phyloP scores from a whole-genome alignment of 2,329 filamentous ascomycete genomes.

The Diaporthe citri region DNA sequence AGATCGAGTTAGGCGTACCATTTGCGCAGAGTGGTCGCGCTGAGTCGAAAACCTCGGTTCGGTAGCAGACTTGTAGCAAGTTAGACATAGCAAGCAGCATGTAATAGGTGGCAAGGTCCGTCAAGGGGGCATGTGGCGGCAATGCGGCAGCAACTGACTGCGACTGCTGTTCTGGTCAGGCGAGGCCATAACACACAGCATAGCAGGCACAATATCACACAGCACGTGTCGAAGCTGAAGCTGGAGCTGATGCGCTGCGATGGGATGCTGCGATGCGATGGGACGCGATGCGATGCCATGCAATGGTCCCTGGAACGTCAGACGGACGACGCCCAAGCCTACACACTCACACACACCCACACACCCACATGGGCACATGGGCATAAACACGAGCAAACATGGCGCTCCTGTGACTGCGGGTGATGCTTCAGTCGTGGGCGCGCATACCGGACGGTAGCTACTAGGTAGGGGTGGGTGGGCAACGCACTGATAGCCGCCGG shows the following conservation, averaged over 20 bases:
- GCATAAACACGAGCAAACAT: background rate
- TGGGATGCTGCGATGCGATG: background rate
- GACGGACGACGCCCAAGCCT: slow-evolving; percentile 12
- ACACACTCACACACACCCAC: background rate
- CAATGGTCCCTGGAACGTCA: background rate
- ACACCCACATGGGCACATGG: background rate
- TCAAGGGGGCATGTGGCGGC: slow-evolving; percentile 12
- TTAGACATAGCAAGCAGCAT: slow-evolving; percentile 7
- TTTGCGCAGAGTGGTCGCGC: slow-evolving; percentile 3
- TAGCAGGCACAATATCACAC: background rate
- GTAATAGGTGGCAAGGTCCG: slow-evolving; percentile 1
- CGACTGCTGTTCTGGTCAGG: background rate
- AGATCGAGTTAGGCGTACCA: background rate
- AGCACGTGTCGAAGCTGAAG: slow-evolving; percentile 1
- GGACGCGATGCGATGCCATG: background rate
- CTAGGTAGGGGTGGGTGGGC: slow-evolving; percentile 6
- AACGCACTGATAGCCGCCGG: slow-evolving; percentile 19
- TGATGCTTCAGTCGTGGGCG: slow-evolving; percentile 14
- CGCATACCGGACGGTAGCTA: slow-evolving; percentile 24
- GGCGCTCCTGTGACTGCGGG: slow-evolving; percentile 10
- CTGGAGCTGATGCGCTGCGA: background rate
- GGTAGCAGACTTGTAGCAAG: slow-evolving; percentile 34
- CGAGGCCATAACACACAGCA: background rate
- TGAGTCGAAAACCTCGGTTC: slow-evolving; percentile 27
- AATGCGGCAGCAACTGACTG: slow-evolving; percentile 1